Evolutionary conservation across 2,329 filamentous ascomycete genomes (phyloP), one percentile per base, ranked within the genome.

Genomic region (Orbilia blumenaviensis): DNA sequence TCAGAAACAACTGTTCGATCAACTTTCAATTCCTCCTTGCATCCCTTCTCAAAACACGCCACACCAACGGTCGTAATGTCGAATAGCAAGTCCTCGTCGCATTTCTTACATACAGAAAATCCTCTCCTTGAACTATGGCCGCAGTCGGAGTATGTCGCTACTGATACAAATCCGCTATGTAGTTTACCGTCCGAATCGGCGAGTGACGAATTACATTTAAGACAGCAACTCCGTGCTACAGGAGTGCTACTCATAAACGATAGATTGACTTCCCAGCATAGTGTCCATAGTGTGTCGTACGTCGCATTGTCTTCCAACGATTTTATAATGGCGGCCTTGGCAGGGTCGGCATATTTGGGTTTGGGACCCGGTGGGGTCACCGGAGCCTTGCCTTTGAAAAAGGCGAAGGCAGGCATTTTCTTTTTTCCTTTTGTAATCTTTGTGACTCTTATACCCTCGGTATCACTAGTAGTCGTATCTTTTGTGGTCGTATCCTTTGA

Each of bases 221-320:
- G 38, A 14, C 71, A 75, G 14, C 71, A 63, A 27, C 46, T 64
- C 10, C 71, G 63, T 10, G 23, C 41, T 6, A 75, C 71, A 25
- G 71, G 32, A 2, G 46, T 16, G n/a, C 38, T 75, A 1, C 46
- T 75, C 71, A 75, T 75, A 29, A 75, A 75, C 6, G 71, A 67
- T 14, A 75, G 29, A 29, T 75, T 75, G 58, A 75, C 64, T 14
- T 75, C 71, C 56, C 54, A 75, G 56, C 71, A 75, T 50, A 75
- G 29, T 16, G 58, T 58, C 63, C 54, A 75, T 12, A 68, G 29
- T 7, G 23, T 10, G 27, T 75, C 63, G 46, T 75, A 75, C 4
- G 71, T 75, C 4, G 54, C 64, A 50, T 63, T 60, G n/a, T 75
- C 71, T 67, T 75, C 25, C 23, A 75, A 29, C 8, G 54, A 29